Evolutionary conservation across 257 asterid genomes (phyloP).

Genomic region (Solanum bulbocastanum): DNA sequence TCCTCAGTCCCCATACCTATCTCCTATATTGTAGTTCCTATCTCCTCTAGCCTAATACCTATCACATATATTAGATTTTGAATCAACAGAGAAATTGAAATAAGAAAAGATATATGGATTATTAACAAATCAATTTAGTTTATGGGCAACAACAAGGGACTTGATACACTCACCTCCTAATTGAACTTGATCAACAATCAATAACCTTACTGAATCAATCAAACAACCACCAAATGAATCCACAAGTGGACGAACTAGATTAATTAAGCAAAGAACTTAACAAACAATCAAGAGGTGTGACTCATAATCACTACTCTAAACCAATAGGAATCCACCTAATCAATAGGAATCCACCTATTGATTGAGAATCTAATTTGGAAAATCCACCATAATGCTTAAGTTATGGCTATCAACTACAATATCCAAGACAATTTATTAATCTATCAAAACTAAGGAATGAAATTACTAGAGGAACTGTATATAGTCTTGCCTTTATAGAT

Average conservation of each 20-base stretch:
- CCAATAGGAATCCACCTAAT: background rate
- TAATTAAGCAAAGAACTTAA: background rate
- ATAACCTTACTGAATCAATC: background rate
- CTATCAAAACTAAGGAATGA: background rate
- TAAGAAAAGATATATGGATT: background rate
- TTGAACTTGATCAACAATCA: background rate
- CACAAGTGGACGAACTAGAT: background rate
- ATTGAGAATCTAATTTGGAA: background rate
- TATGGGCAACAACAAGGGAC: background rate
- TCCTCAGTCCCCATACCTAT: background rate
- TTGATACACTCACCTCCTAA: background rate
- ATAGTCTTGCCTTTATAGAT: too few relatives aligned
- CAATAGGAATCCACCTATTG: background rate
- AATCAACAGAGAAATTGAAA: background rate
- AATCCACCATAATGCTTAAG: background rate
- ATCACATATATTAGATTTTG: background rate
- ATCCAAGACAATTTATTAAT: background rate
- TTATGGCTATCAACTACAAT: too few relatives aligned
- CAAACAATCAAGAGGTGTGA: background rate
- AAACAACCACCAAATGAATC: background rate
- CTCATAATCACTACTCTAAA: background rate
- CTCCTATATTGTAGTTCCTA: background rate
- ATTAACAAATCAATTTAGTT: background rate
- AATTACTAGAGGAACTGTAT: too few relatives aligned
- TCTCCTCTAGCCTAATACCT: background rate